A percentile compares a stretch with the other conserved stretches of the same genome.
Conservation (phyloP, 305 asterid genomes). For the Salvia sclarea region DNA sequence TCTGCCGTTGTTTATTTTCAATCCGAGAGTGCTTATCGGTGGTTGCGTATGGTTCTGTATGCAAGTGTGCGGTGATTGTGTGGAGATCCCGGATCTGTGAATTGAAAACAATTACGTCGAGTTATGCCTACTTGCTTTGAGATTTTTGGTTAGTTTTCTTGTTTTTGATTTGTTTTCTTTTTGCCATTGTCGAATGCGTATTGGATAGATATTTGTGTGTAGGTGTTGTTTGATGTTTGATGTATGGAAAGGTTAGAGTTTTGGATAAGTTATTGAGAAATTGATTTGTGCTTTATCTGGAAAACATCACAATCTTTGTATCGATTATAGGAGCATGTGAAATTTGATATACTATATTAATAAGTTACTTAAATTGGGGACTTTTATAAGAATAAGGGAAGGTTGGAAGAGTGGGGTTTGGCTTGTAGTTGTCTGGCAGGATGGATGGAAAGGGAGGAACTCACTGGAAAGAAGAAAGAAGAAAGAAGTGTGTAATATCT, state of each 20-base stretch:
- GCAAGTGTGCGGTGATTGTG: conserved; percentile 29
- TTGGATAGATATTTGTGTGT: not conserved
- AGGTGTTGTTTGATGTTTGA: not conserved
- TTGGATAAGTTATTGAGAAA: not conserved
- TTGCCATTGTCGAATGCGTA: conserved; percentile 12
- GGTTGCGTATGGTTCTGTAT: conserved; percentile 23
- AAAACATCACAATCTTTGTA: conserved; percentile 3
- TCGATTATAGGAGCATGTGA: not conserved
- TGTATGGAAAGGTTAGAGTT: conserved; percentile 11
- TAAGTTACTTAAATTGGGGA: not conserved
- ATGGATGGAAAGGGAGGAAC: not conserved
- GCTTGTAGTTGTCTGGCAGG: not conserved
- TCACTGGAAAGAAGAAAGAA: not conserved
- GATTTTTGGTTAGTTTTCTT: conserved; percentile 48
- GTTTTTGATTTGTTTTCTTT: conserved; percentile 24
- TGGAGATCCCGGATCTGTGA: conserved; percentile 44
- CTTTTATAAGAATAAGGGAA: not conserved
- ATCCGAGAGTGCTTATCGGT: conserved; percentile 23
- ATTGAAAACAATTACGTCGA: conserved; percentile 34
- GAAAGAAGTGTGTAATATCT: not conserved
- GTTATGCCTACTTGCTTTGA: conserved; percentile 52
- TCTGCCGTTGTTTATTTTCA: conserved; percentile 22
- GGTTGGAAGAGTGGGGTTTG: not conserved
- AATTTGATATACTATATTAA: conserved; percentile 9
- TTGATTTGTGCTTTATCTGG: conserved; percentile 10